Evolutionary conservation across 2,329 filamentous ascomycete species (phyloP), one percentile per base, ranked within the genome.

Genomic region (Aspergillus phoenicis): DNA sequence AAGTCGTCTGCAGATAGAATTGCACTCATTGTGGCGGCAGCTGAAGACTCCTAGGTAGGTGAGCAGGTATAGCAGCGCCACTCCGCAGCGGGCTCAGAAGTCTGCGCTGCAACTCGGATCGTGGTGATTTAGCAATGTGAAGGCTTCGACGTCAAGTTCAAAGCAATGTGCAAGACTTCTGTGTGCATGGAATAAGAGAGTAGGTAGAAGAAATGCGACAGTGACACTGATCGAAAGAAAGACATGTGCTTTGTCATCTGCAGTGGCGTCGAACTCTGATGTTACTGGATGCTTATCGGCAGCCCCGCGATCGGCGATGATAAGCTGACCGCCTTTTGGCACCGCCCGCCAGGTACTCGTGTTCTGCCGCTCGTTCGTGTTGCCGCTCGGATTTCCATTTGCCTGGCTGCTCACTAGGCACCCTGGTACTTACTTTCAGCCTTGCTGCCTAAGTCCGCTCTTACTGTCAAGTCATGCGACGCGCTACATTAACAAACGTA

Each of bases 1-100:
- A 99, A 84, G 77, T 97, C 93, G 82, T 99, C 94, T 72, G 90
- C 89, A 59, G 93, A 98, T 71, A 99, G 89, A 72, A 99, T 99
- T 64, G 95, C 95, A 75, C 93, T 97, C 95, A 99, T 99, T 64
- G 76, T 82, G 65, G 65, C 65, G 62, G 61, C 58, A 59, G 55
- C 62, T 61, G 55, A 51, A 57, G 56, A 65, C 39, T 59, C 24
- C 47, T 17, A 22, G 38, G 55, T 61, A 60, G 62, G 63, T 59
- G 52, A 49, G 56, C 41, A 52, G 51, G 49, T 55, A 60, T 61
- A 30, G 38, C 38, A 52, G 58, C 38, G 30, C 57, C 58, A 52
- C 57, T 52, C 47, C 22, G 49, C 22, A 26, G 20, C 52, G 39
- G 11, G 22, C 30, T 52, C 45, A 26, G 47, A 59, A 26, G 17